Evolutionary conservation across 169 alveolate genomes (phyloP).

Genomic region (Plasmodium gonderi): DNA sequence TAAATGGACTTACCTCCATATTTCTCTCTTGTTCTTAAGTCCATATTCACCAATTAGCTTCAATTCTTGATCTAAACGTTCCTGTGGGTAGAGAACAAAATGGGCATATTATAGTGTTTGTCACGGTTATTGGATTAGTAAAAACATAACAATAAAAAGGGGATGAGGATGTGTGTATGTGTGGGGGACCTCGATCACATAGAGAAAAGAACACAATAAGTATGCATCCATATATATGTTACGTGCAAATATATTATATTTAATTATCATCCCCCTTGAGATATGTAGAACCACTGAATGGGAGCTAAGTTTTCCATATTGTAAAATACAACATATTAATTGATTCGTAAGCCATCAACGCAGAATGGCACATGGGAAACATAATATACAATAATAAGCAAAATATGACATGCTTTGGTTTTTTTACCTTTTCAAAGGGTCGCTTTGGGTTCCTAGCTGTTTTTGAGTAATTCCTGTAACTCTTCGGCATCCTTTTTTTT

Average conservation of each 20-base stretch:
- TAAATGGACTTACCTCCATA: conserved; percentile 87
- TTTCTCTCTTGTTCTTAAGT: conserved; percentile 99
- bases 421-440: conserved; percentile 94
- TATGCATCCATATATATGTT: no score
- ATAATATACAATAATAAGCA: neutral
- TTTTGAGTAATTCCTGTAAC: conserved; percentile 89
- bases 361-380: neutral
- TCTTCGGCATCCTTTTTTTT: conserved; percentile 84
- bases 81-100: conserved; percentile 78
- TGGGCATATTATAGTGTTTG: neutral
- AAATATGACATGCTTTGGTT: neutral
- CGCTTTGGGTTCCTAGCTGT: conserved; percentile 95
- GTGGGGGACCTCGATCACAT: no score
- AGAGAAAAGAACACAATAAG: no score
- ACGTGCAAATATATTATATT: no score
- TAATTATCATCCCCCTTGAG: no score
- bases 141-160: conserved; percentile 1
- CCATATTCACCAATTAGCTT: conserved; percentile 99
- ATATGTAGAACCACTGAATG: no score
- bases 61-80: conserved; percentile 95
- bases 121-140: neutral
- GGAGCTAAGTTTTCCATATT: no score
- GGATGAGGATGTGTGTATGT: no score
- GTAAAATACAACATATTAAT: no score
- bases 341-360: no score